A percentile compares a stretch with the other conserved stretches of the same genome.
Evolutionary conservation across 176 grass and related monocot genomes (phyloP).

Genomic region (Lolium multiflorum): DNA sequence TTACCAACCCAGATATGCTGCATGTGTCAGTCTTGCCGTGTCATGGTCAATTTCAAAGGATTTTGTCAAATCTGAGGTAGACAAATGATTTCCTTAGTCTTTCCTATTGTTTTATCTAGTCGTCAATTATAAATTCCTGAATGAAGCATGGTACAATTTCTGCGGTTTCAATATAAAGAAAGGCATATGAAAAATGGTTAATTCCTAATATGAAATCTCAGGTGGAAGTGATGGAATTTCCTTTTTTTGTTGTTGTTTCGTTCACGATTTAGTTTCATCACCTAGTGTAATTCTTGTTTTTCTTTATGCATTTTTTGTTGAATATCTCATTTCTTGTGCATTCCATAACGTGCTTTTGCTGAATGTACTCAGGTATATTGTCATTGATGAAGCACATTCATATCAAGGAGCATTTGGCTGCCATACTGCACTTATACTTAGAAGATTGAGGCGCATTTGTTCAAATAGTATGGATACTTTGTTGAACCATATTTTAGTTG

Average conservation of each 20-base stretch:
- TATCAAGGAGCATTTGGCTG: slow-evolving; percentile 99
- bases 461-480: slow-evolving; percentile 66
- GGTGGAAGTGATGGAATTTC: slow-evolving; percentile 22
- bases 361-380: slow-evolving; percentile 77
- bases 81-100: neutral
- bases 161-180: neutral
- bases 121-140: neutral
- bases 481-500: slow-evolving; percentile 30
- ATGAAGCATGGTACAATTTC: neutral
- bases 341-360: slow-evolving; percentile 15
- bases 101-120: slow-evolving; percentile 14
- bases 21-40: slow-evolving; percentile 80
- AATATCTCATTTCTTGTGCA: slow-evolving; percentile 17
- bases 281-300: neutral
- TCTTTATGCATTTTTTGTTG: neutral
- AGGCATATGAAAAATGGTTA: neutral
- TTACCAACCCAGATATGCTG: slow-evolving; percentile 99
- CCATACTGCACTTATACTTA: slow-evolving; percentile 88
- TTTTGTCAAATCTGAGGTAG: slow-evolving; percentile 88
- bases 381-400: slow-evolving; percentile 97
- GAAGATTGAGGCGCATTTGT: slow-evolving; percentile 91
- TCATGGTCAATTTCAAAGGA: slow-evolving; percentile 72
- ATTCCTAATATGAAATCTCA: slow-evolving; percentile 49
- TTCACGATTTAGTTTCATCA: slow-evolving; percentile 15
- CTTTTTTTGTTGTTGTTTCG: neutral